phyloP scores from a whole-genome alignment of 139 green algal genomes.

The Ettlia oleoabundans region DNA sequence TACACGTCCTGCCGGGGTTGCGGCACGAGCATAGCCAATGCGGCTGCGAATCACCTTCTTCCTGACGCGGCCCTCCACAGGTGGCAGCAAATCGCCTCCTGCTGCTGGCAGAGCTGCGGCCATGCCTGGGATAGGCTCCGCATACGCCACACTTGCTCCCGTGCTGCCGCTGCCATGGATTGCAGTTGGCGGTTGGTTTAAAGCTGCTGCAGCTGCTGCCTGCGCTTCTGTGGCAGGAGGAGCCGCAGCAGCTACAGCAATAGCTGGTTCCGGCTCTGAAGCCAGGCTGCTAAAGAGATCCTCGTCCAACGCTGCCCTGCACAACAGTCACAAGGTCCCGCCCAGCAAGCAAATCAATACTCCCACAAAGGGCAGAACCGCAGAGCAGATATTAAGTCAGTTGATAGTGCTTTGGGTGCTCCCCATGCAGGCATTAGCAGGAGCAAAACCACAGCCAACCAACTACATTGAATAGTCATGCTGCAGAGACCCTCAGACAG shows the following conservation, averaged over 20 bases:
- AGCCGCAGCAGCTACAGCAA: neutral
- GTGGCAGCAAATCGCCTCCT: too few relatives aligned
- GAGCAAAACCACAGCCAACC: too few relatives aligned
- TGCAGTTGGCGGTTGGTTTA: neutral
- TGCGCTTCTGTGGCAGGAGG: neutral
- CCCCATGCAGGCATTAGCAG: too few relatives aligned
- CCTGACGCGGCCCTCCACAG: too few relatives aligned
- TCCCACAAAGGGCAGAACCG: neutral
- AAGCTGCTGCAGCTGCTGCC: neutral
- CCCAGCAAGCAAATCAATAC: neutral
- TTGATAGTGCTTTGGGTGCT: too few relatives aligned
- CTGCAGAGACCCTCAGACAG: too few relatives aligned
- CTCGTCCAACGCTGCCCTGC: constrained; percentile 27
- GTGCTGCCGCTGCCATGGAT: neutral
- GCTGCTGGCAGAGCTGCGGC: too few relatives aligned
- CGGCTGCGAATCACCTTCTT: constrained; percentile 35
- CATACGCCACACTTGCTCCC: too few relatives aligned
- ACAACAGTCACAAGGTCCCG: neutral
- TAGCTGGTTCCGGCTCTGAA: neutral
- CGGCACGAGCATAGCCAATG: constrained; percentile 11
- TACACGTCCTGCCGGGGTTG: neutral
- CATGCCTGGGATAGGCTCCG: too few relatives aligned
- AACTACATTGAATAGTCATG: too few relatives aligned
- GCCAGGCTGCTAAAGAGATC: constrained; percentile 30
- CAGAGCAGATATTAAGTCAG: too few relatives aligned